phyloP scores from a whole-genome alignment of 2,329 filamentous ascomycete genomes.

The Apiospora hydei region DNA sequence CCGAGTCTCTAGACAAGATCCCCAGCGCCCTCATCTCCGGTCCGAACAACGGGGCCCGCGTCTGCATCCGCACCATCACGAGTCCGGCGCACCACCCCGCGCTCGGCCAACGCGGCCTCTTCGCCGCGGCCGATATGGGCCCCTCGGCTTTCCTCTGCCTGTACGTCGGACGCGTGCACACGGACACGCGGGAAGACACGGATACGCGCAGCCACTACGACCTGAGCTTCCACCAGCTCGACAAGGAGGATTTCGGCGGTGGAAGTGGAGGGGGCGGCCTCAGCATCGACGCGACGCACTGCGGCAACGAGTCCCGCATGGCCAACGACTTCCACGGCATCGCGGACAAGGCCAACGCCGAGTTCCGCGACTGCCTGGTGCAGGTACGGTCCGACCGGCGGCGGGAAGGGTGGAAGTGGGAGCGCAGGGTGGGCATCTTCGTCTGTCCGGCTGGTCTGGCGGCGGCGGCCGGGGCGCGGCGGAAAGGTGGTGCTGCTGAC shows the following conservation, averaged over 20 bases:
- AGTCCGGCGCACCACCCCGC: conserved; percentile 1
- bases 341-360: conserved; percentile 13
- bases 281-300: background rate
- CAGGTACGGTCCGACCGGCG: conserved; percentile 10
- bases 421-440: conserved; percentile 20
- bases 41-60: background rate
- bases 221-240: conserved; percentile 4
- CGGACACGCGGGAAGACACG: conserved; percentile 7
- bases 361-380: conserved; percentile 22
- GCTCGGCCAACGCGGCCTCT: conserved; percentile 9
- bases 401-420: conserved; percentile 18
- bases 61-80: background rate
- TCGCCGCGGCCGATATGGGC: background rate
- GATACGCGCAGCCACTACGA: conserved; percentile 19
- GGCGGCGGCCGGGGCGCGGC: background rate
- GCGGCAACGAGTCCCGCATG: background rate
- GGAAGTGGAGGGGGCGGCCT: background rate
- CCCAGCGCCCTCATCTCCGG: background rate
- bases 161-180: conserved; percentile 16
- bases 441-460: conserved; percentile 1
- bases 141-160: conserved; percentile 7
- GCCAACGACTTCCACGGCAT: conserved; percentile 9
- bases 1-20: conserved; percentile 15
- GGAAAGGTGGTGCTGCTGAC: background rate
- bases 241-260: background rate